Evolutionary conservation across 2,329 filamentous ascomycete genomes (phyloP), one percentile per base, ranked within the genome.

Genomic region (Neurospora crassa): DNA sequence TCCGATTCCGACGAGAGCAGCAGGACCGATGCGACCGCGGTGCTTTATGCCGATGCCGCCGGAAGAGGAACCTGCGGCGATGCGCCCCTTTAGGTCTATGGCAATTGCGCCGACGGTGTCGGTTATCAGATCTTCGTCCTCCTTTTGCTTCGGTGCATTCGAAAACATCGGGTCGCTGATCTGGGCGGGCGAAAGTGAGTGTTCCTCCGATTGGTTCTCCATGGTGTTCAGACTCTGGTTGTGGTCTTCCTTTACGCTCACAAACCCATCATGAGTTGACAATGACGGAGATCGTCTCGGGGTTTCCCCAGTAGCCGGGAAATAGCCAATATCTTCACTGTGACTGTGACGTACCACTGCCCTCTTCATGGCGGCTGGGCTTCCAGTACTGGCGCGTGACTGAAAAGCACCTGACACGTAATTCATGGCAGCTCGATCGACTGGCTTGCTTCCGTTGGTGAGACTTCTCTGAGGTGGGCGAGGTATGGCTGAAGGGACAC

Each of bases 11-110:
- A 98, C 92, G 18, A 99, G 86, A 24, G 96, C 96, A 42, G 96
- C 96, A 41, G 96, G 96, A 0, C 96, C 96, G 74, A 97, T 88
- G 43, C 96, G 91, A 6, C 96, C 96, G 72, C 90, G 89, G 80
- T 97, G 94, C 79, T 99, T 99, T 95, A 99, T 97, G 40, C 96
- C 95, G 79, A 99, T 99, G 1, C 96, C 96, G 6, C 96, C 96
- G 18, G 96, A 99, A 1, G 96, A 99, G 1, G 96, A 97, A 18
- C 92, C 96, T 4, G 95, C 96, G 5, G 96, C 95, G 78, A 99
- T 97, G 72, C 91, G 91, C 18, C 96, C 96, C 76, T 87, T 88
- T 68, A 87, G 87, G 78, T 99, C 96, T 74, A 99, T 90, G 12
- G 94, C 96, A 78, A 99, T 97, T 40, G 94, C 96, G 67, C 96